A percentile compares a stretch with the other conserved stretches of the same genome.
Evolutionary conservation across 106 monocot genomes (phyloP).

Genomic region (Xerophyta viscosa): DNA sequence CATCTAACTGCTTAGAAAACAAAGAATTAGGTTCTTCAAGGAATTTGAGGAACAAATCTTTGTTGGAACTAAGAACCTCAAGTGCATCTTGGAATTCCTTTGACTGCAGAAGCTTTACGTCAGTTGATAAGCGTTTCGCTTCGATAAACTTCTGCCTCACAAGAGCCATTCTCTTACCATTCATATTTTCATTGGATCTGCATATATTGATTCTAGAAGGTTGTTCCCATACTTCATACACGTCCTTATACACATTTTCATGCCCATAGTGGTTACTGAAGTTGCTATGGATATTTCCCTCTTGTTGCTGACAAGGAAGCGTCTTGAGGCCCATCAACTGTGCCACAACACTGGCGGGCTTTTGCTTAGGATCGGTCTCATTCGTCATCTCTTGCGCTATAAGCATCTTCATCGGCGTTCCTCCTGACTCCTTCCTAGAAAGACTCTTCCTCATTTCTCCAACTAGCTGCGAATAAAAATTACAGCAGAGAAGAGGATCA

Average conservation of each 20-base stretch:
- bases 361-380: slow-evolving; percentile 40
- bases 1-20: slow-evolving; percentile 41
- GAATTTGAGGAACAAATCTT: slow-evolving; percentile 79
- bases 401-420: slow-evolving; percentile 76
- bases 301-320: slow-evolving; percentile 28
- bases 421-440: slow-evolving; percentile 31
- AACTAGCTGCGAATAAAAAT: slow-evolving; percentile 21
- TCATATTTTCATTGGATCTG: slow-evolving; percentile 16
- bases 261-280: slow-evolving; percentile 4
- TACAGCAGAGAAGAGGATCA: background rate
- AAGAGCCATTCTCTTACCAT: slow-evolving; percentile 71
- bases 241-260: slow-evolving; percentile 40
- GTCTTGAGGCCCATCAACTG: slow-evolving; percentile 84
- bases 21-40: slow-evolving; percentile 85
- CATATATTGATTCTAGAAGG: slow-evolving; percentile 14
- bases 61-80: slow-evolving; percentile 94
- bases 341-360: slow-evolving; percentile 65
- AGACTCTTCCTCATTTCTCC: slow-evolving; percentile 32
- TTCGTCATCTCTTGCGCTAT: slow-evolving; percentile 78
- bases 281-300: slow-evolving; percentile 13
- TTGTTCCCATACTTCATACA: slow-evolving; percentile 33
- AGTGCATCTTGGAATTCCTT: slow-evolving; percentile 87
- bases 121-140: slow-evolving; percentile 66
- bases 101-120: slow-evolving; percentile 64
- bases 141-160: slow-evolving; percentile 84